Evolutionary conservation across 2,329 filamentous ascomycete species (phyloP).

Genomic region (Exophiala lecanii-corni): DNA sequence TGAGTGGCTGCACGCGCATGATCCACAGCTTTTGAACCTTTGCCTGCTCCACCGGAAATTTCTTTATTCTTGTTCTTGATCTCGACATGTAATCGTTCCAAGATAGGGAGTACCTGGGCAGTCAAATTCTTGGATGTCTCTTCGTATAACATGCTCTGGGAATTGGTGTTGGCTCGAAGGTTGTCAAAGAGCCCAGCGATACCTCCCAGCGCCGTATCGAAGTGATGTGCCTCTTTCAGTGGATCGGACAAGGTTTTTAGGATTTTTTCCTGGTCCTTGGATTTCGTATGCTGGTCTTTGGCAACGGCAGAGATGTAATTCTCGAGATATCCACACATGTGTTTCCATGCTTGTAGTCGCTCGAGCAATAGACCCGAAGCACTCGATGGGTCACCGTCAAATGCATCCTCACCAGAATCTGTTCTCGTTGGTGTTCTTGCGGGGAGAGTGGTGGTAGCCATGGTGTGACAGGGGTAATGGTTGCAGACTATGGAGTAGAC

Average conservation of each 20-base stretch:
- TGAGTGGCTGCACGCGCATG: conserved; percentile 82
- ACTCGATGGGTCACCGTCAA: conserved; percentile 59
- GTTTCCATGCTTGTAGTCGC: conserved; percentile 91
- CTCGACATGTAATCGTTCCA: conserved; percentile 88
- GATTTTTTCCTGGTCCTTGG: conserved; percentile 93
- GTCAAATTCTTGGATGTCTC: conserved; percentile 92
- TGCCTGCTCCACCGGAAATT: conserved; percentile 71
- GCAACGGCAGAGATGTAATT: conserved; percentile 82
- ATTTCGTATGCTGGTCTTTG: conserved; percentile 76
- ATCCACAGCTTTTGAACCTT: conserved; percentile 84
- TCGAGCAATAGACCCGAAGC: conserved; percentile 78
- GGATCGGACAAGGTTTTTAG: conserved; percentile 87
- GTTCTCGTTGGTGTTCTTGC: conserved; percentile 17
- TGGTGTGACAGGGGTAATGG: conserved; percentile 13
- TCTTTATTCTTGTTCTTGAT: conserved; percentile 97
- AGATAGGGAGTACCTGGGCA: conserved; percentile 75
- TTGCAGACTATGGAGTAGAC: background rate
- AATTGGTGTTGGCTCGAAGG: conserved; percentile 83
- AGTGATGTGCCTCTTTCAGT: conserved; percentile 85
- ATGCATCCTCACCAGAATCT: conserved; percentile 52
- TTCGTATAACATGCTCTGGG: conserved; percentile 78
- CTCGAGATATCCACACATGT: conserved; percentile 84
- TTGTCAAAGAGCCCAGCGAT: conserved; percentile 90
- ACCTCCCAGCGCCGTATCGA: conserved; percentile 83
- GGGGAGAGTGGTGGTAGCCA: conserved; percentile 18